phyloP scores from a whole-genome alignment of 2,329 filamentous ascomycete genomes.

The Bipolaris sorokiniana region DNA sequence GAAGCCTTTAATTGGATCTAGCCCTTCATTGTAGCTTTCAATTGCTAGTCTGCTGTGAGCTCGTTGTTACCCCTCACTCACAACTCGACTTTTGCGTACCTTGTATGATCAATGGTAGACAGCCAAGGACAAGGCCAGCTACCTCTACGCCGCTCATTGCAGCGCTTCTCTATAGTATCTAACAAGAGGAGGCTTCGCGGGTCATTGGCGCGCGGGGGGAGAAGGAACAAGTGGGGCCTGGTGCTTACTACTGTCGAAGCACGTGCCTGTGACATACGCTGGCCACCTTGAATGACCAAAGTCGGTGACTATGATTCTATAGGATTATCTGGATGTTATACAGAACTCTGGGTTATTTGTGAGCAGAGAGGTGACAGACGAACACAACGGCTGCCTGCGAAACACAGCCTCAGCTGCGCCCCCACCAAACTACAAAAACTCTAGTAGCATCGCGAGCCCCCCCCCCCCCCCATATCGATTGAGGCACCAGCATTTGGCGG shows the following conservation, averaged over 20 bases:
- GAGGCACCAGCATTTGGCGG: constrained; percentile 4
- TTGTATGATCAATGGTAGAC: constrained; percentile 48
- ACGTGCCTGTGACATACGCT: constrained; percentile 7
- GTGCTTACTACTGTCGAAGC: constrained; percentile 4
- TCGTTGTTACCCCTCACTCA: neutral
- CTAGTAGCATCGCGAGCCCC: constrained; percentile 9
- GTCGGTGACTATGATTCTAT: neutral
- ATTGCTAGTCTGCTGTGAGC: constrained; percentile 26
- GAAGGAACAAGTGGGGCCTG: constrained; percentile 16
- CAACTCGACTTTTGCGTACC: constrained; percentile 21
- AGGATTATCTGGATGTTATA: neutral
- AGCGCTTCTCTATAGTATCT: neutral
- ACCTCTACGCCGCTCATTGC: constrained; percentile 43
- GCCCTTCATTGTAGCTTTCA: constrained; percentile 49
- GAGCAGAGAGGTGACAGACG: constrained; percentile 1
- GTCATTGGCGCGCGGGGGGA: constrained; percentile 10
- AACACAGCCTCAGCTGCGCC: constrained; percentile 17
- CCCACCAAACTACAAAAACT: constrained; percentile 11
- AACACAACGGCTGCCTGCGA: constrained; percentile 7
- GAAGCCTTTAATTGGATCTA: constrained; percentile 50
- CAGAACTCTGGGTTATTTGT: neutral
- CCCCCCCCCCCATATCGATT: neutral
- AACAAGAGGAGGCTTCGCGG: constrained; percentile 1
- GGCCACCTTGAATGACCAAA: neutral
- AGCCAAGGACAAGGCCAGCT: constrained; percentile 46